phyloP scores from a whole-genome alignment of 2,329 filamentous ascomycete species.

The Periconia sp. region DNA sequence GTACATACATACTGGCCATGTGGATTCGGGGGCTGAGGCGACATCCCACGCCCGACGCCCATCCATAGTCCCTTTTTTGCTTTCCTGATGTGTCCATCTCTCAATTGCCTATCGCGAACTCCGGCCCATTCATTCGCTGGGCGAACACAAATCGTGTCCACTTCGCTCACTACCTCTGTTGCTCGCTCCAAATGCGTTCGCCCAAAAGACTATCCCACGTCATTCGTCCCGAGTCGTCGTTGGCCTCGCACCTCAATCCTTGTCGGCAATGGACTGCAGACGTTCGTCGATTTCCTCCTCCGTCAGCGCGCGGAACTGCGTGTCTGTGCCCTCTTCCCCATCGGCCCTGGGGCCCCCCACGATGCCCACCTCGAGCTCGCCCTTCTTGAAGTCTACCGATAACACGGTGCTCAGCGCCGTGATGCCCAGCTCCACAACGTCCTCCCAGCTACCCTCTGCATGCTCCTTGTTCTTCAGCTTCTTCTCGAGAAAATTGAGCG shows the following conservation, averaged over 20 bases:
- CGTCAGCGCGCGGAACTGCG: constrained; percentile 82
- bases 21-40: constrained; percentile 35
- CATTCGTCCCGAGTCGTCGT: constrained; percentile 23
- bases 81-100: not conserved
- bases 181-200: too few relatives aligned
- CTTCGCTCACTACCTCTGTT: not conserved
- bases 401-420: constrained; percentile 92
- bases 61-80: constrained; percentile 12
- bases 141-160: constrained; percentile 1
- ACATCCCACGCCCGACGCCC: constrained; percentile 18
- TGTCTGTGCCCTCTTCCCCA: constrained; percentile 78
- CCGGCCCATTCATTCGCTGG: constrained; percentile 8
- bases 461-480: constrained; percentile 99
- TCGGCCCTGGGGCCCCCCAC: constrained; percentile 84
- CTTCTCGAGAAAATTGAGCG: constrained; percentile 97
- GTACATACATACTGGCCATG: constrained; percentile 31
- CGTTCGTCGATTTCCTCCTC: constrained; percentile 99
- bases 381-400: constrained; percentile 99
- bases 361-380: constrained; percentile 96
- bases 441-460: constrained; percentile 91
- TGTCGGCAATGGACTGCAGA: constrained; percentile 96
- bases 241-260: constrained; percentile 68
- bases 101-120: too few relatives aligned
- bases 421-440: constrained; percentile 96
- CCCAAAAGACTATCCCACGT: constrained; percentile 11